These are phyloP conservation scores for Fibroporia radiculosa DNA, from an alignment of 768 basidiomycete genomes.

Conservation along the genomic window DNA sequence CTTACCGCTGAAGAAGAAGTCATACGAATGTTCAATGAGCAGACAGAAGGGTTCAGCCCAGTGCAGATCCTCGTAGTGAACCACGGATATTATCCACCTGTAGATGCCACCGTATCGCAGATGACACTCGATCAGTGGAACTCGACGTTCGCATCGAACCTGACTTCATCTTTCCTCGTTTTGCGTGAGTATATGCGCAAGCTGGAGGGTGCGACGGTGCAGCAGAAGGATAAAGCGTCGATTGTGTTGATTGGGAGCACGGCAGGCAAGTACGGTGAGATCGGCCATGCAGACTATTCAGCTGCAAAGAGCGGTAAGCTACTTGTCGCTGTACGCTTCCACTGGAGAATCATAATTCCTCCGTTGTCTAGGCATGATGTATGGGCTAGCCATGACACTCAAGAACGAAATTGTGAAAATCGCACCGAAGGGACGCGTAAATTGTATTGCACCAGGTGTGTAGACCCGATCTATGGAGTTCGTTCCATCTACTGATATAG, in stretches of 20 bases:
- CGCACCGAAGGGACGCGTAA: conserved; percentile 64
- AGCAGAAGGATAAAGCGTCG: conserved; percentile 44
- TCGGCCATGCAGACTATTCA: conserved; percentile 59
- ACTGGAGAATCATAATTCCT: not conserved
- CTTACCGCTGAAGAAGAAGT: conserved; percentile 53
- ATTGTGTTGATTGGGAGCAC: conserved; percentile 66
- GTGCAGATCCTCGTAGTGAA: conserved; percentile 56
- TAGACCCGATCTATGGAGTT: not conserved
- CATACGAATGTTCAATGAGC: conserved; percentile 36
- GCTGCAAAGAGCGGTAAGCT: conserved; percentile 55
- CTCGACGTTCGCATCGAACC: conserved; percentile 49
- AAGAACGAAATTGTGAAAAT: conserved; percentile 81
- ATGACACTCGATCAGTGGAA: conserved; percentile 63
- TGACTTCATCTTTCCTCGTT: conserved; percentile 63
- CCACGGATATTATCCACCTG: conserved; percentile 45
- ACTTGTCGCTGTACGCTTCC: not conserved
- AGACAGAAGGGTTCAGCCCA: conserved; percentile 34
- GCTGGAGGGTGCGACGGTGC: conserved; percentile 28
- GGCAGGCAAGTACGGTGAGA: conserved; percentile 68
- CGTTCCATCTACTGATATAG: not conserved
- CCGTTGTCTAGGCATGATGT: conserved; percentile 51
- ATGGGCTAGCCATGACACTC: conserved; percentile 56
- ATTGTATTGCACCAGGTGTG: conserved; percentile 61
- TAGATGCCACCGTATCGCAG: conserved; percentile 41
- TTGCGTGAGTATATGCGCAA: conserved; percentile 50